Evolutionary conservation across 2,329 filamentous ascomycete species (phyloP), one percentile per base, ranked within the genome.

Genomic region (Trichoderma simmonsii): DNA sequence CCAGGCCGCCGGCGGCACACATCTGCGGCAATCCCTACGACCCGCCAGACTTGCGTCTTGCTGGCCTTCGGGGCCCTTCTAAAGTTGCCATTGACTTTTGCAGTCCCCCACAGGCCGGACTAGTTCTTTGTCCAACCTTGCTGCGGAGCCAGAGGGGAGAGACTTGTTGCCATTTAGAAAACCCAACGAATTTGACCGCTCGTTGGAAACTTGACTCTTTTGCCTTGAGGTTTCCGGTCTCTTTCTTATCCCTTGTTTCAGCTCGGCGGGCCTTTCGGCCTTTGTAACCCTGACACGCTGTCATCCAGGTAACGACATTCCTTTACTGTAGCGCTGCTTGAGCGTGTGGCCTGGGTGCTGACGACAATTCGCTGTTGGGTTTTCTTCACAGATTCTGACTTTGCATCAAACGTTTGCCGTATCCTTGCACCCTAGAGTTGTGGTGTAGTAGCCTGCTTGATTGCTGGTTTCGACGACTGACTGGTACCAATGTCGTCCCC

Each of bases 401-500:
- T 39, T 63, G 6, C 12, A 36, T 63, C 51, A 21, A 21, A n/a
- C 5, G 30, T 24, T 48, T 54, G n/a, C 32, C 21, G 59, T 32
- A 56, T 32, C 30, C 7, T 28, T 28, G 28, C 57, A 61, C 56
- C 56, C 56, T 32, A 48, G 32, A 70, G 30, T 39, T 43, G 32
- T 59, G 34, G 63, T 67, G 30, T 57, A 32, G 59, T 71, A 71
- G 30, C 69, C 24, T 64, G 48, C 43, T 61, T 18, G 56, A 28
- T 21, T 57, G 28, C 39, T 51, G 11, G 28, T 18, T 36, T 57
- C 62, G 56, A 21, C 63, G 56, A 59, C 6, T 28, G 6, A 43
- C 15, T 18, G 30, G 76, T 24, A 72, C 73, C 62, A 73, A 75
- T 48, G 78, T 81, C 64, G 80, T 65, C 39, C 28, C 36, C 67